Evolutionary conservation across 2,329 filamentous ascomycete genomes (phyloP).

Genomic region (Penicillium sp.): DNA sequence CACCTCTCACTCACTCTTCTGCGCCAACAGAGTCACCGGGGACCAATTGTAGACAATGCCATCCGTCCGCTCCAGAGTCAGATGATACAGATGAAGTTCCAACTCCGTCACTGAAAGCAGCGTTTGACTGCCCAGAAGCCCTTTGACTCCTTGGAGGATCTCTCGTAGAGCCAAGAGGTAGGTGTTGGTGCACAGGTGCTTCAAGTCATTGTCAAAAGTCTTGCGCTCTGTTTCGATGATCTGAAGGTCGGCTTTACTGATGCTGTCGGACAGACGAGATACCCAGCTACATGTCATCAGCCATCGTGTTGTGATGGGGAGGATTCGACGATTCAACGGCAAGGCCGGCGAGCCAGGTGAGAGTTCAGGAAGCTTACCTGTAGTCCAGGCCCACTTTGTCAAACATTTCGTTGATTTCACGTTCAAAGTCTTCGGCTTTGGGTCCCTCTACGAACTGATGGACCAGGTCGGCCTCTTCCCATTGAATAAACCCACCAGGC

Average conservation of each 20-base stretch:
- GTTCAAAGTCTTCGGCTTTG: conserved; percentile 1
- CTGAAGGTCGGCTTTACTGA: neutral
- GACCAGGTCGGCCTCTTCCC: conserved; percentile 15
- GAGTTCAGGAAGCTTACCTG: neutral
- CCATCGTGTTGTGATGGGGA: no score
- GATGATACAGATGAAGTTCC: neutral
- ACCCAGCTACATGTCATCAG: neutral
- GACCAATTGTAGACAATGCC: conserved; percentile 9
- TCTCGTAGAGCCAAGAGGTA: conserved; percentile 2
- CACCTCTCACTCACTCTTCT: neutral
- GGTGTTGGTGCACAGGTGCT: conserved; percentile 3
- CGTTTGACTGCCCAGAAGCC: neutral
- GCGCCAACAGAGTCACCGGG: conserved; percentile 1
- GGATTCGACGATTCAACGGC: no score
- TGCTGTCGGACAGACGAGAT: neutral
- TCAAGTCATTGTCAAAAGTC: neutral
- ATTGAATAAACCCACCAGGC: conserved; percentile 19
- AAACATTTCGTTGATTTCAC: neutral
- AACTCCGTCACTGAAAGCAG: neutral
- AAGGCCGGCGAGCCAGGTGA: no score
- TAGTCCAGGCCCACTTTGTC: conserved; percentile 1
- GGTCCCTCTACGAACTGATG: conserved; percentile 4
- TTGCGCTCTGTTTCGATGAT: neutral
- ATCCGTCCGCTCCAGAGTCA: neutral
- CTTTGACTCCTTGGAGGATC: conserved; percentile 3